phyloP scores from a whole-genome alignment of 2,329 filamentous ascomycete species.

The Pestalotiopsis sp. region DNA sequence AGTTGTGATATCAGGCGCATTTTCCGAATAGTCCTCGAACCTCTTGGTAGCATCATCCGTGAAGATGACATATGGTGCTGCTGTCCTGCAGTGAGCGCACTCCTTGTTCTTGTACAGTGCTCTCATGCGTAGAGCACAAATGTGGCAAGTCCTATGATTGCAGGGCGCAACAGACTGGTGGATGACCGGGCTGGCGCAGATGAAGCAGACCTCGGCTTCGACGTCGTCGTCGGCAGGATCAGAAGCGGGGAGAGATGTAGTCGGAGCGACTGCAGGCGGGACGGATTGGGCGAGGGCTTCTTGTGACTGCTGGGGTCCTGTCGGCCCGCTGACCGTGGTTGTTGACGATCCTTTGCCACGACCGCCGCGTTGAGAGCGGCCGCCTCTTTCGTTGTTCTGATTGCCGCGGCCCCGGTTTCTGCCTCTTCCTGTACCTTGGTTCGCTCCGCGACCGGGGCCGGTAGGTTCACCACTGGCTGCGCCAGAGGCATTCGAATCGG shows the following conservation, averaged over 20 bases:
- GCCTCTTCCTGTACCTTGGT: conserved; percentile 35
- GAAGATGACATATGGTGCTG: conserved; percentile 84
- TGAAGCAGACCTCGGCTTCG: conserved; percentile 90
- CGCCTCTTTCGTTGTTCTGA: conserved; percentile 41
- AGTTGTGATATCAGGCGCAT: conserved; percentile 66
- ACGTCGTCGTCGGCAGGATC: conserved; percentile 53
- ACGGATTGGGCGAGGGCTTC: neutral
- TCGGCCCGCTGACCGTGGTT: conserved; percentile 29
- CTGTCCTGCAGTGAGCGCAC: conserved; percentile 89
- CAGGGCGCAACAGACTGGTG: conserved; percentile 90
- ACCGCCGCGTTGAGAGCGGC: conserved; percentile 32
- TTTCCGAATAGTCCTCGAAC: conserved; percentile 78
- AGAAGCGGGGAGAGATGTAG: conserved; percentile 22
- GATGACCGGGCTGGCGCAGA: conserved; percentile 87
- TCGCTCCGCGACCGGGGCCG: conserved; percentile 31
- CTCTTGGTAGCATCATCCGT: conserved; percentile 81
- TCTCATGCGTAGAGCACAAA: conserved; percentile 87
- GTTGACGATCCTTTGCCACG: conserved; percentile 38
- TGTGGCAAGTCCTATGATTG: conserved; percentile 96
- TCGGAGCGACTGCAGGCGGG: neutral
- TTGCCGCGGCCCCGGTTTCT: conserved; percentile 42
- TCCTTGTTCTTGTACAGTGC: conserved; percentile 95
- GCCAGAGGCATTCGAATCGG: neutral
- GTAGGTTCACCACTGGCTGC: conserved; percentile 13
- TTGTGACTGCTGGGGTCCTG: conserved; percentile 25